Evolutionary conservation across 1,139 yeast genomes (phyloP).

Genomic region (Yamadazyma dendronema): DNA sequence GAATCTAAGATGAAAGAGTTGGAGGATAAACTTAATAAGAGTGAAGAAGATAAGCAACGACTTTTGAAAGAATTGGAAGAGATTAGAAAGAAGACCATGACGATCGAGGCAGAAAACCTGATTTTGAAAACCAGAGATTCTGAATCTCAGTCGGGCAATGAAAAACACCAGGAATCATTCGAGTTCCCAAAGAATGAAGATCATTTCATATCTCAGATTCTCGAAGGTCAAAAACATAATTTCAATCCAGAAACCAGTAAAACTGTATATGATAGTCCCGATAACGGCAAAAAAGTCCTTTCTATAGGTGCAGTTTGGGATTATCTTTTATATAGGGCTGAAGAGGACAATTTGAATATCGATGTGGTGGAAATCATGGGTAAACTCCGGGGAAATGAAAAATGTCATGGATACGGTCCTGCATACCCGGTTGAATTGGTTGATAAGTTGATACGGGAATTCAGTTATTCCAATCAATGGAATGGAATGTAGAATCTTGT

Average conservation of each 20-base stretch:
- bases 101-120: conserved; percentile 61
- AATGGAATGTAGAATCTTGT: neutral
- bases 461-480: neutral
- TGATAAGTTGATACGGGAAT: conserved; percentile 30
- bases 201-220: conserved; percentile 33
- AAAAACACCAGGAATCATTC: conserved; percentile 13
- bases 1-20: conserved; percentile 71
- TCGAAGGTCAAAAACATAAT: conserved; percentile 22
- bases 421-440: conserved; percentile 60
- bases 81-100: conserved; percentile 51
- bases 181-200: conserved; percentile 37
- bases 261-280: conserved; percentile 37
- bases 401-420: conserved; percentile 82
- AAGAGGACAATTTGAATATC: conserved; percentile 39
- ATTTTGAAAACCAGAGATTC: conserved; percentile 22
- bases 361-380: conserved; percentile 61
- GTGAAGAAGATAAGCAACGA: conserved; percentile 58
- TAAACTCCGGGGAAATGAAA: conserved; percentile 61
- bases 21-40: conserved; percentile 54
- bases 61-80: conserved; percentile 54
- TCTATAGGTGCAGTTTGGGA: conserved; percentile 87
- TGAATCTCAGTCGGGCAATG: neutral
- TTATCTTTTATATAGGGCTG: conserved; percentile 52
- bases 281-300: conserved; percentile 45
- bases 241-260: conserved; percentile 21